Base-by-base conservation (phyloP, 2,329 filamentous ascomycete genomes). In the Paracamarosporium sp. region DNA sequence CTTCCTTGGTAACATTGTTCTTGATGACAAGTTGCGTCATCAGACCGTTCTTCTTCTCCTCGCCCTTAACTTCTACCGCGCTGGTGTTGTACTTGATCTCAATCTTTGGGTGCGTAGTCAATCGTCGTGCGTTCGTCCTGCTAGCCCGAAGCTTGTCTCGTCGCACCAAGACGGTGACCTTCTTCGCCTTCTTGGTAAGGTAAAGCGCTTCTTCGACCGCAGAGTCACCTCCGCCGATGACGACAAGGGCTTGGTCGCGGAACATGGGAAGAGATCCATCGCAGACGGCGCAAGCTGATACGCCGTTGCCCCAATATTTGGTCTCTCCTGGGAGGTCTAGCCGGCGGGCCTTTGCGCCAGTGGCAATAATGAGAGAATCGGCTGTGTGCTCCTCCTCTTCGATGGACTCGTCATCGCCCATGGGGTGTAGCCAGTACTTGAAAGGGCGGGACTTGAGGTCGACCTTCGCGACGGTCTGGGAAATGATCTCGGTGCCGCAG, bases 171-270 rank as follows among this genome's bases (percentile, higher is more conserved):
- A 99, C 95, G 20, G 91, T 96, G 61, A 99, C 94, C 77, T 95
- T 92, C 80, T 89, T 92, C 63, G 90, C 95, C 82, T 98, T 99
- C 85, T 98, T 99, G 61, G 95, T 97, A 68, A 99, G 82, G 83
- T 97, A 99, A 69, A 97, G 90, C 55, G 93, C 93, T 85, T 99
- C 95, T 81, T 99, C 96, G 27, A 96, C 95, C 17, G 95, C 95
- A 15, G 92, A 96, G 81, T 99, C 95, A 71, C 95, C 95, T 63
- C 95, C 96, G 63, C 95, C 95, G 64, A 99, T 97, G 48, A 99
- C 95, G 38, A 94, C 92, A 54, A 99, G 84, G 8, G 91, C 94
- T 85, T 97, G 96, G 79, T 97, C 92, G 69, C 94, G 87, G 88
- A 97, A 99, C 78, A 99, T 97, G 59, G 95, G 95, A 45, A 98